Percentiles rank a stretch among this genome's conserved stretches.
phyloP scores from a whole-genome alignment of 2,329 filamentous ascomycete genomes.

The Microascus cirrosus region DNA sequence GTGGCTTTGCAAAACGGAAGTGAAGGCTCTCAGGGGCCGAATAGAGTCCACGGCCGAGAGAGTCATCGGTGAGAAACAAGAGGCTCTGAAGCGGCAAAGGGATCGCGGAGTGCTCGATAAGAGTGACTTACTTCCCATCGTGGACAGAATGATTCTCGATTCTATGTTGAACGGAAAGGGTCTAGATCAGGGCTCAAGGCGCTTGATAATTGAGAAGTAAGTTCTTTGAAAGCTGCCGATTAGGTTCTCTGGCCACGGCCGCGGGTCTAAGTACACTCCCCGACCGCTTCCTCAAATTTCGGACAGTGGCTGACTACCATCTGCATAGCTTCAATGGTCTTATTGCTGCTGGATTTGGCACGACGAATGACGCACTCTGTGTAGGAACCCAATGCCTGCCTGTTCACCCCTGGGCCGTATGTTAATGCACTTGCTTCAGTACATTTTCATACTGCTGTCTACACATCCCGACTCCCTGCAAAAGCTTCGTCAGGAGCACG shows the following conservation, averaged over 20 bases:
- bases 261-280: too few relatives aligned
- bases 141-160: not conserved
- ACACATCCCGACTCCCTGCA: conserved; percentile 12
- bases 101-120: not conserved
- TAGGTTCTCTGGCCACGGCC: too few relatives aligned
- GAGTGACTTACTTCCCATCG: not conserved
- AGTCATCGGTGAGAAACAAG: too few relatives aligned
- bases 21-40: too few relatives aligned
- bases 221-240: not conserved
- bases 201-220: not conserved
- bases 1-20: too few relatives aligned
- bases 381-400: conserved; percentile 4
- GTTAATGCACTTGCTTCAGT: conserved; percentile 5
- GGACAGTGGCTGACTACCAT: not conserved
- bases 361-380: conserved; percentile 11
- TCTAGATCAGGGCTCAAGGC: not conserved
- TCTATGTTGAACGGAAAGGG: not conserved
- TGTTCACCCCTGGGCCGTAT: not conserved
- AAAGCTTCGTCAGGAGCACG: conserved; percentile 16
- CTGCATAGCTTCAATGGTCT: conserved; percentile 13
- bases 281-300: not conserved
- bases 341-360: conserved; percentile 15
- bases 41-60: too few relatives aligned
- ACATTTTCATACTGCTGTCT: conserved; percentile 9
- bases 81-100: too few relatives aligned